Percentiles rank a stretch among this genome's conserved stretches.
These are phyloP conservation scores for Mrakia frigida DNA, from an alignment of 768 basidiomycete species.

Conservation along the genomic window DNA sequence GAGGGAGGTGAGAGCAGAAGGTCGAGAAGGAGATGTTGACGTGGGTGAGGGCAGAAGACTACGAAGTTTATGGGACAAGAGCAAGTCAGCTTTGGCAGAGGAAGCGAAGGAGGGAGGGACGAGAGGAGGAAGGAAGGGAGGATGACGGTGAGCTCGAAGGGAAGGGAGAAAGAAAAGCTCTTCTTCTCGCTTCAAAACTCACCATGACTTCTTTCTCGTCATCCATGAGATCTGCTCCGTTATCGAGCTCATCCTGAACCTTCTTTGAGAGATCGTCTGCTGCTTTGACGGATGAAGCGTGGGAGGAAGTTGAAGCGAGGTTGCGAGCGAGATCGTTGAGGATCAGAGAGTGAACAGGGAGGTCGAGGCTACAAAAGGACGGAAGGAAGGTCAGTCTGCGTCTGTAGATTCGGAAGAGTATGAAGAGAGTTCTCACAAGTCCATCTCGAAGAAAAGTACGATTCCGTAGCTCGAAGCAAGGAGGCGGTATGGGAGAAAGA, in stretches of 20 bases:
- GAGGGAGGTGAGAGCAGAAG: conserved; percentile 43
- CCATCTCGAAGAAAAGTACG: not conserved
- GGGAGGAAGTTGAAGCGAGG: conserved; percentile 49
- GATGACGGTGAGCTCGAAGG: not conserved
- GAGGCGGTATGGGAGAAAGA: not conserved
- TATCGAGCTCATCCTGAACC: not conserved
- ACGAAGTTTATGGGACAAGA: not conserved
- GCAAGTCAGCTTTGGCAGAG: conserved; percentile 14
- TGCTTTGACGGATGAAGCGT: conserved; percentile 47
- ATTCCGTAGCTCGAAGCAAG: not conserved
- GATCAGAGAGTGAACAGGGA: conserved; percentile 71
- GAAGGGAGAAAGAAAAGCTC: not conserved
- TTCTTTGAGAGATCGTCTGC: conserved; percentile 34
- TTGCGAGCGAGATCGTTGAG: conserved; percentile 66
- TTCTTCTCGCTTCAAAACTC: not conserved
- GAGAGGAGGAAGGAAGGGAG: not conserved
- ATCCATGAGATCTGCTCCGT: conserved; percentile 8
- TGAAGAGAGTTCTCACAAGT: not conserved
- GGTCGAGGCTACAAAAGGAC: conserved; percentile 55
- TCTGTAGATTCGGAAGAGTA: not conserved
- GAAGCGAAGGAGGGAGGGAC: not conserved
- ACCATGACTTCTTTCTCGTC: conserved; percentile 25
- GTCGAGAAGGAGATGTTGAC: conserved; percentile 81
- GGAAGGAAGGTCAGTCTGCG: not conserved
- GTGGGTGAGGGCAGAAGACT: conserved; percentile 48